Base-by-base conservation (phyloP, 1,284 basidiomycete species). In the Hymenochaete sp. region DNA sequence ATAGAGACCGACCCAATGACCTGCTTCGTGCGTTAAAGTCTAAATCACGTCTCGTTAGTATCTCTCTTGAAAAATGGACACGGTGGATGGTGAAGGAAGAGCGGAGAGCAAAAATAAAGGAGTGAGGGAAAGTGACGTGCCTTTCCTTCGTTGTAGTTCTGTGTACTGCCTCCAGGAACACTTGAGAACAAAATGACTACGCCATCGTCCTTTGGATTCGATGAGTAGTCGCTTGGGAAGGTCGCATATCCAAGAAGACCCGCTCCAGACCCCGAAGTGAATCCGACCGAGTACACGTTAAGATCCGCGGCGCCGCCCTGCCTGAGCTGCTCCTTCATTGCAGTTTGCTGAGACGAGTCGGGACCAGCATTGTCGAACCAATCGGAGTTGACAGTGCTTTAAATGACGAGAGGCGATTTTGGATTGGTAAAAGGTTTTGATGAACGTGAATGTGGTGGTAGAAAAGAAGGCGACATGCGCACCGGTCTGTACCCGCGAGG, bases 1-100 rank as follows among this genome's bases (percentile, higher is more conserved):
- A 60, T 72, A 75, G 28, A 77, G 63, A 27, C 75, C 74, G 52
- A 75, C 67, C 72, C 72, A 74, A 59, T 74, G 73, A 22, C 72
- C 71, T 38, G 68, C 71, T 57, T 78, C 75, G 55, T 78, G 76
- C 3, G 72, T 73, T 33, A 71, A 56, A 8, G 75, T 77, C 65
- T 71, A 53, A 19, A 39, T 47, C 27, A 36, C 22, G 16, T 16
- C 13, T 21, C 8, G 18, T 27, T 39, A 9, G 5, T 4, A 47
- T 18, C 13, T 41, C n/a, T 32, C 13, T 14, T 31, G 28, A 31
- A 14, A 31, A 31, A 31, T 31, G 28, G 14, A 10, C 10, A 31
- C 10, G 8, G n/a, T 11, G 24, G 21, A 25, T 10, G 27, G 3
- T 11, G 21, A 40, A 3, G 3, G 13, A 40, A 6, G 8, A 25